These are phyloP conservation scores for Neurospora tetrasperma DNA, from an alignment of 495 filamentous ascomycete genomes.

Conservation along the genomic window DNA sequence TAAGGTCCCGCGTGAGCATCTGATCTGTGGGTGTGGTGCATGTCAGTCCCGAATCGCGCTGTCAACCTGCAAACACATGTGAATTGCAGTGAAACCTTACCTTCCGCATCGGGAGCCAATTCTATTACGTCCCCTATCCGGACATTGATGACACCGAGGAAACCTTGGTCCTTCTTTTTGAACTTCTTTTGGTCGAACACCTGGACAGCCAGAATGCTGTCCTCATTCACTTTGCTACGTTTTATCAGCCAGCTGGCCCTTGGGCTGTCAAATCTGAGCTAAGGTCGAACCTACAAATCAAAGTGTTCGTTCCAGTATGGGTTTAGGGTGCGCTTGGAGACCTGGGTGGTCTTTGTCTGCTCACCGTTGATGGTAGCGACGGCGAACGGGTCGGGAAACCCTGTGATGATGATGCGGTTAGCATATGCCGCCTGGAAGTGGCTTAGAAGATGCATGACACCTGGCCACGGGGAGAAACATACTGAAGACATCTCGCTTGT, in stretches of 20 bases:
- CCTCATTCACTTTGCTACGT: conserved; percentile 71
- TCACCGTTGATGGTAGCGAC: conserved; percentile 94
- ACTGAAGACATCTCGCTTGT: conserved; percentile 99
- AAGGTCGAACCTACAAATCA: conserved; percentile 61
- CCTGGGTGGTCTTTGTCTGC: conserved; percentile 89
- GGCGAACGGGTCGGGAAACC: conserved; percentile 94
- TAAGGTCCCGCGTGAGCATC: conserved; percentile 97
- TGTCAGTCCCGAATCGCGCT: background rate
- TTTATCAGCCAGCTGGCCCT: conserved; percentile 14
- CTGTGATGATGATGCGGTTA: conserved; percentile 34
- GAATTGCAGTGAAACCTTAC: conserved; percentile 41
- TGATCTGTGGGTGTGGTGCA: conserved; percentile 37
- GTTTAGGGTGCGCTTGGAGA: conserved; percentile 94
- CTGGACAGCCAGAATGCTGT: conserved; percentile 93
- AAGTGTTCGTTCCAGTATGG: conserved; percentile 99
- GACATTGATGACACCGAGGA: conserved; percentile 94
- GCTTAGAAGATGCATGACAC: conserved; percentile 10
- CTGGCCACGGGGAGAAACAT: conserved; percentile 25
- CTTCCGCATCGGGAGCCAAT: conserved; percentile 77
- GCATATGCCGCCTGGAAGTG: background rate
- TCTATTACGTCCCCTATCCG: conserved; percentile 90
- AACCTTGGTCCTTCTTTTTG: conserved; percentile 99
- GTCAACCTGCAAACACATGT: background rate
- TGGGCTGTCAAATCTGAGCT: background rate
- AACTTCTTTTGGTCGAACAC: conserved; percentile 99